Conservation (phyloP, 176 grass and related monocot genomes). For the Carex parvula region DNA sequence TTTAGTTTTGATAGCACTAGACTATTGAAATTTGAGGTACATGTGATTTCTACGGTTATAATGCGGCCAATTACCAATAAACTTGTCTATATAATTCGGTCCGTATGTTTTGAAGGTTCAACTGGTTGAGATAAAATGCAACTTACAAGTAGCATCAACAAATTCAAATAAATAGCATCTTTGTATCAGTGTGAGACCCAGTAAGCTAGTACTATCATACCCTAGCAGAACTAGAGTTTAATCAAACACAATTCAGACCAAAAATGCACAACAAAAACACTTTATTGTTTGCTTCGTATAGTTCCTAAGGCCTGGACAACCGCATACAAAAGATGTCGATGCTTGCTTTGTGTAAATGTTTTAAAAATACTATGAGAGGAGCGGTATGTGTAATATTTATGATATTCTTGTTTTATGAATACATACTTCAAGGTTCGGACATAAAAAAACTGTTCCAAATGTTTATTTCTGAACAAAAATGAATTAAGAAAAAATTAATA, state of each 20-base stretch:
- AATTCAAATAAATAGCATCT: neutral
- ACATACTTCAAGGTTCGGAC: neutral
- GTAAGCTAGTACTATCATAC: neutral
- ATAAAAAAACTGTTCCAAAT: neutral
- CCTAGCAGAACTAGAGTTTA: neutral
- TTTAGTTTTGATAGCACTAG: neutral
- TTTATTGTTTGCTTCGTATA: neutral
- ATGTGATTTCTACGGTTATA: neutral
- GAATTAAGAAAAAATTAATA: slow-evolving; percentile 17
- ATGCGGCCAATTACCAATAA: neutral
- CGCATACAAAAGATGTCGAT: neutral
- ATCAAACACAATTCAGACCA: neutral
- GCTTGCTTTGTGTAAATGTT: neutral
- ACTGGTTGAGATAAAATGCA: neutral
- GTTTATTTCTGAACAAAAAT: neutral
- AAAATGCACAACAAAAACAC: neutral
- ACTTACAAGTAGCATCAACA: neutral
- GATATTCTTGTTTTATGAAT: neutral
- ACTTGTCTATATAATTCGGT: neutral
- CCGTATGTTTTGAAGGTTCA: neutral
- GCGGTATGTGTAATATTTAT: neutral
- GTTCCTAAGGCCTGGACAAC: neutral
- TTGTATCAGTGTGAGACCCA: neutral
- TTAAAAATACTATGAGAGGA: neutral
- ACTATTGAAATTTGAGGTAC: neutral